Evolutionary conservation across 2,329 filamentous ascomycete genomes (phyloP), one percentile per base, ranked within the genome.

Genomic region (Alternaria infectoria): DNA sequence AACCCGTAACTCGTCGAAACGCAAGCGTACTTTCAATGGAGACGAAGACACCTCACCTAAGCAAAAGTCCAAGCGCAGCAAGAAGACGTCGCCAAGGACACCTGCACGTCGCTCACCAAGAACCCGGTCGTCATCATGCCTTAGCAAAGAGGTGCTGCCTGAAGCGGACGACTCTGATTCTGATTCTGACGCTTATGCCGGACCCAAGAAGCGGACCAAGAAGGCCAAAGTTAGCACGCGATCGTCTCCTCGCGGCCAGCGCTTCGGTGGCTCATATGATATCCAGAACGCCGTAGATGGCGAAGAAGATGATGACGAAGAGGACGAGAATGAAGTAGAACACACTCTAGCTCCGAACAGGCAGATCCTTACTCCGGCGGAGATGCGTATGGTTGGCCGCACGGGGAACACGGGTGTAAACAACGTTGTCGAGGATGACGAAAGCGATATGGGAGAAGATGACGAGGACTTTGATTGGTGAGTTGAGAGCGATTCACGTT

Each of bases 171-270:
- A 62, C n/a, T 60, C 59, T n/a, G 57, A 59, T 7, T 57, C 51
- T 21, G 64, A 68, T 15, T 40, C 17, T 23, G 64, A 68, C 21
- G 44, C 12, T 15, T 66, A 63, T 46, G 30, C 23, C 17, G 61
- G 52, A 15, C 50, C 60, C n/a, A 62, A 61, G 54, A 44, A 12
- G 13, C 32, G 44, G 26, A 40, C 32, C 9, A 58, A 45, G 32
- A 62, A 59, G 25, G 15, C 26, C 4, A 7, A 5, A 3, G 30
- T 21, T 17, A 13, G 30, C n/a, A 32, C n/a, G 3, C 67, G 67
- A 36, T 26, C 47, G 9, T 65, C 60, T 9, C 3, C 28, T 23
- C 62, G 67, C 6, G 44, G 28, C 1, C 12, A 47, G 26, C 52
- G 32, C 2, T 50, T 54, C 12, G 26, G 7, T 9, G 52, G 59